Conservation (phyloP, 1,139 yeast genomes). For the Yamadazyma taylorii region DNA sequence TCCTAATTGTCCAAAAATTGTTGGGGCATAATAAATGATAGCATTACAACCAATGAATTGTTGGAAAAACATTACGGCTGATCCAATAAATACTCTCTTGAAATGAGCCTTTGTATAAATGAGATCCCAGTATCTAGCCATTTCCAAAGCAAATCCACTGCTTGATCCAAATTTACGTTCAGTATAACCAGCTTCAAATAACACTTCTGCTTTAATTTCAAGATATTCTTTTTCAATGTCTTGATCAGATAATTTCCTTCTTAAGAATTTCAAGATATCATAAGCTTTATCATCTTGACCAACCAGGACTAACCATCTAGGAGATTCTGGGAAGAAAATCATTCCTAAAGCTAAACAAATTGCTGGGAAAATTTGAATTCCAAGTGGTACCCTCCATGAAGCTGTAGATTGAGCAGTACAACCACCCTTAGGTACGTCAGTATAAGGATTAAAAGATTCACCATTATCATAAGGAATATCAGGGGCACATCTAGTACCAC, state of each 20-base stretch:
- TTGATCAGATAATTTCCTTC: slow-evolving; percentile 13
- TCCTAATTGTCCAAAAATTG: slow-evolving; percentile 20
- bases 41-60: slow-evolving; percentile 74
- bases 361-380: slow-evolving; percentile 27
- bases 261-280: slow-evolving; percentile 23
- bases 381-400: slow-evolving; percentile 28
- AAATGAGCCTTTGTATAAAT: slow-evolving; percentile 18
- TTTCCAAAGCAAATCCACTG: slow-evolving; percentile 12
- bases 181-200: slow-evolving; percentile 19
- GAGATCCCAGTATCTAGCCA: slow-evolving; percentile 17
- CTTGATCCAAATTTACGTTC: slow-evolving; percentile 15
- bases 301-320: slow-evolving; percentile 22
- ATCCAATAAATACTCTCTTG: slow-evolving; percentile 58
- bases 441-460: slow-evolving; percentile 17
- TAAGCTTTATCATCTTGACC: slow-evolving; percentile 20
- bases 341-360: slow-evolving; percentile 19
- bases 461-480: slow-evolving; percentile 11
- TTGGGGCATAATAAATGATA: slow-evolving; percentile 64
- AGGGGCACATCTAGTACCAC: slow-evolving; percentile 19
- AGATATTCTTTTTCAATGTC: slow-evolving; percentile 19
- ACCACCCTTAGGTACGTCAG: slow-evolving; percentile 16
- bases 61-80: slow-evolving; percentile 62
- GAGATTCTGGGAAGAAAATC: slow-evolving; percentile 21
- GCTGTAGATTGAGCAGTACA: slow-evolving; percentile 42
- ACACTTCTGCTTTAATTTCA: slow-evolving; percentile 22